Conservation (phyloP, 2,329 filamentous ascomycete genomes). For the Sclerotinia minor region DNA sequence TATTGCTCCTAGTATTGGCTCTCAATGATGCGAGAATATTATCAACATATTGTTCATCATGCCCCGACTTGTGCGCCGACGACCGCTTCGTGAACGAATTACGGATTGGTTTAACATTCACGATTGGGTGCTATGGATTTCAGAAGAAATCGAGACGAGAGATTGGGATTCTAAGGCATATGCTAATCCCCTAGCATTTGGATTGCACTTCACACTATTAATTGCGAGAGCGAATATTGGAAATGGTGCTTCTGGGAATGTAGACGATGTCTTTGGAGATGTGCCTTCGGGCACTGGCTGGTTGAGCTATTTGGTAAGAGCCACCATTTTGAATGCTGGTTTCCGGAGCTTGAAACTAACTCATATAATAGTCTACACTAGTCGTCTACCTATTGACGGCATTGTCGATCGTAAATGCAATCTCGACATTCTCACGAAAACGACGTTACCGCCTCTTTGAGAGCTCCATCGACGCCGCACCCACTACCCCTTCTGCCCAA, state of each 20-base stretch:
- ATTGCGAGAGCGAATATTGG: slow-evolving; percentile 76
- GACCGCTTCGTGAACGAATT: slow-evolving; percentile 78
- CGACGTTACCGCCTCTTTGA: slow-evolving; percentile 92
- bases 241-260: slow-evolving; percentile 47
- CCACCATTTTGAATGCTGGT: neutral
- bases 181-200: slow-evolving; percentile 73
- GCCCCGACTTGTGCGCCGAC: slow-evolving; percentile 79
- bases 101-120: slow-evolving; percentile 78
- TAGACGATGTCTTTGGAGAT: slow-evolving; percentile 85
- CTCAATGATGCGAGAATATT: slow-evolving; percentile 15
- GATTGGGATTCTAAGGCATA: slow-evolving; percentile 85
- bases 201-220: slow-evolving; percentile 76
- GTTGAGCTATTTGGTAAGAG: slow-evolving; percentile 59
- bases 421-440: slow-evolving; percentile 78
- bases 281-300: slow-evolving; percentile 60
- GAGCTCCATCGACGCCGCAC: slow-evolving; percentile 72
- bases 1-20: neutral
- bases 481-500: slow-evolving; percentile 80
- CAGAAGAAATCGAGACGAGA: slow-evolving; percentile 86
- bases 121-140: slow-evolving; percentile 87
- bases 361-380: slow-evolving; percentile 58
- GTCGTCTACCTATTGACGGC: slow-evolving; percentile 68
- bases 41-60: slow-evolving; percentile 45
- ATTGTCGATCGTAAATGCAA: slow-evolving; percentile 72
- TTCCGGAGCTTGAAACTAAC: slow-evolving; percentile 28